Conservation (phyloP, 2,329 filamentous ascomycete species). For the Keithomyces neogunnii region DNA sequence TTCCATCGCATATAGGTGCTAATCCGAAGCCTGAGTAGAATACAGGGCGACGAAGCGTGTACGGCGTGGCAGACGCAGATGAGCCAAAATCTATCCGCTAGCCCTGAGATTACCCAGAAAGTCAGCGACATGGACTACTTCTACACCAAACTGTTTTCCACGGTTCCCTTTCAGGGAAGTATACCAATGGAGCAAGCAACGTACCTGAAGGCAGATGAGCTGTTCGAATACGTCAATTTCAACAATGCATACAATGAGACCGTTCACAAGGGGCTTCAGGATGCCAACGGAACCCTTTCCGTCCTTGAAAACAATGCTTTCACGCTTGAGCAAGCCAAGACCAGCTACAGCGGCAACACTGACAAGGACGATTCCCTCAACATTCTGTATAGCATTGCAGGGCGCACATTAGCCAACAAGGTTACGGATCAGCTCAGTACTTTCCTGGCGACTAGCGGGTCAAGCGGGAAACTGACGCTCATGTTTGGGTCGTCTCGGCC, state of each 20-base stretch:
- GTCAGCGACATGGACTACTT: constrained; percentile 24
- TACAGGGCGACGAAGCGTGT: constrained; percentile 32
- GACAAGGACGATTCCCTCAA: constrained; percentile 22
- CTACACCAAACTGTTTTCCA: constrained; percentile 35
- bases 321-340: constrained; percentile 51
- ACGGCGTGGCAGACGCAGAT: constrained; percentile 25
- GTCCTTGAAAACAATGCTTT: constrained; percentile 55
- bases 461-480: constrained; percentile 39
- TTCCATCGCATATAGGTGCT: background rate
- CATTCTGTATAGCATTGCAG: constrained; percentile 39
- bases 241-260: constrained; percentile 42
- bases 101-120: constrained; percentile 15
- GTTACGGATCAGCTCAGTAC: constrained; percentile 31
- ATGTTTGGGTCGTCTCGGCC: constrained; percentile 47
- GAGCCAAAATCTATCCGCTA: constrained; percentile 15
- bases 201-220: constrained; percentile 40
- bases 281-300: constrained; percentile 25
- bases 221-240: constrained; percentile 50
- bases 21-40: constrained; percentile 15
- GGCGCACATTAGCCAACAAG: constrained; percentile 40
- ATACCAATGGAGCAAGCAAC: constrained; percentile 26
- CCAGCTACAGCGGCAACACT: constrained; percentile 45
- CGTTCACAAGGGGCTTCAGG: constrained; percentile 27
- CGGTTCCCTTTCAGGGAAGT: constrained; percentile 26
- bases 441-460: constrained; percentile 30